phyloP scores from a whole-genome alignment of 1,284 basidiomycete species.

The Naganishia liquefaciens region DNA sequence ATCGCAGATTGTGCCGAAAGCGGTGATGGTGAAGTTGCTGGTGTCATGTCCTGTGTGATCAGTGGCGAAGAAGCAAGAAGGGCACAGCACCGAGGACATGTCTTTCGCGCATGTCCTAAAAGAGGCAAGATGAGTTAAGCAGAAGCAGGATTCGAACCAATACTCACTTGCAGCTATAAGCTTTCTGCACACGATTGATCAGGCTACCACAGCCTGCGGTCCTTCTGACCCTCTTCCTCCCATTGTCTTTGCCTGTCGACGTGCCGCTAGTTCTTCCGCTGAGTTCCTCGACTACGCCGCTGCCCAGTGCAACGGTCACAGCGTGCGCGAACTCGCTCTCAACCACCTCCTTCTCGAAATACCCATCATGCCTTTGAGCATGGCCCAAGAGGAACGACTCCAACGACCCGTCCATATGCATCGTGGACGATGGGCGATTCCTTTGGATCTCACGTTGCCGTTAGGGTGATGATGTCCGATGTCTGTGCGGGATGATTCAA shows the following conservation, averaged over 20 bases:
- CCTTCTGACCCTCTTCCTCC: background rate
- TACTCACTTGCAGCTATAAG: slow-evolving; percentile 33
- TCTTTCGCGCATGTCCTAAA: slow-evolving; percentile 82
- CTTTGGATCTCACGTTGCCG: background rate
- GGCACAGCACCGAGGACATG: slow-evolving; percentile 82
- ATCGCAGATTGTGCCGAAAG: slow-evolving; percentile 88
- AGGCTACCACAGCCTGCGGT: slow-evolving; percentile 15
- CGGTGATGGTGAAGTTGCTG: slow-evolving; percentile 84
- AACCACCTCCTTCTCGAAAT: slow-evolving; percentile 1
- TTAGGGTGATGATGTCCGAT: too few species aligned
- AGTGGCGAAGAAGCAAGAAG: slow-evolving; percentile 80
- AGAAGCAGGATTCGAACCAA: background rate
- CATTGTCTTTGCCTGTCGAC: background rate
- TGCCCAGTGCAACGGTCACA: slow-evolving; percentile 3
- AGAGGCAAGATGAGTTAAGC: background rate
- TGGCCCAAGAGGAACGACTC: background rate
- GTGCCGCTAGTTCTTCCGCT: background rate
- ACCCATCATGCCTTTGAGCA: slow-evolving; percentile 2
- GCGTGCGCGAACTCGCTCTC: slow-evolving; percentile 11
- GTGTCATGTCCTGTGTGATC: slow-evolving; percentile 83
- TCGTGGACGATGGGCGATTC: background rate
- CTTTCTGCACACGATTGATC: slow-evolving; percentile 25
- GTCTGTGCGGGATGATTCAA: too few species aligned
- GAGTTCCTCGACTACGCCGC: background rate
- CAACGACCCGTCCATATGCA: slow-evolving; percentile 4